Evolutionary conservation across 2,329 filamentous ascomycete species (phyloP), one percentile per base, ranked within the genome.

Genomic region (Plenodomus lindquistii): DNA sequence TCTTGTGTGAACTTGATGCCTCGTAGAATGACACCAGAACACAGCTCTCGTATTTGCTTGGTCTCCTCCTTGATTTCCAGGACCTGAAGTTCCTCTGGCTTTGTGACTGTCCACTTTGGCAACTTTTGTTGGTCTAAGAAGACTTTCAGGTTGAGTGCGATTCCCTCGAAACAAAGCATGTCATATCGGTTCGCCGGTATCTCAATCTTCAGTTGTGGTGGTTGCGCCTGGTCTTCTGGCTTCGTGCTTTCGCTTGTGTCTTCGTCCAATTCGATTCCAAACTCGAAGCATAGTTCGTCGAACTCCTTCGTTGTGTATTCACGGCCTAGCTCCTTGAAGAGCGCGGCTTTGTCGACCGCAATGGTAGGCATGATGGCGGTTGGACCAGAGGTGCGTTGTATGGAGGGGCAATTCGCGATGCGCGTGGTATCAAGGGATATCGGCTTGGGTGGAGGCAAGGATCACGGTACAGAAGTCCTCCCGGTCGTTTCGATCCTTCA

Each of bases 241-340:
- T 66, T 73, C 39, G 66, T 67, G 44, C 60, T 63, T 47, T 64
- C 52, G 24, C 56, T 65, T 13, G 55, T 61, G 50, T 99, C 94
- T 78, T 97, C 93, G 77, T 99, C 94, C 62, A 99, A 84, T 76
- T 99, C 94, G 71, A 99, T 95, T 51, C 92, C 92, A 71, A 96
- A 99, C 68, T 99, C 93, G 82, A 99, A 99, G 76, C 94, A 97
- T 63, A 99, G 81, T 70, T 96, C 89, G 75, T 99, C 94, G 70
- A 99, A 99, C 69, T 96, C 90, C 66, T 96, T 85, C 57, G 90
- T 94, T 46, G 93, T 96, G 74, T 83, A 97, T 84, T 94, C 86
- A 77, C 87, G 86, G 70, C 91, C 93, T 51, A 99, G 84, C 72
- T 89, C 91, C 78, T 95, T 86, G 82, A 89, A 97, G 71, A 99